phyloP scores from a whole-genome alignment of 495 filamentous ascomycete genomes.

The Penicillium soppii region DNA sequence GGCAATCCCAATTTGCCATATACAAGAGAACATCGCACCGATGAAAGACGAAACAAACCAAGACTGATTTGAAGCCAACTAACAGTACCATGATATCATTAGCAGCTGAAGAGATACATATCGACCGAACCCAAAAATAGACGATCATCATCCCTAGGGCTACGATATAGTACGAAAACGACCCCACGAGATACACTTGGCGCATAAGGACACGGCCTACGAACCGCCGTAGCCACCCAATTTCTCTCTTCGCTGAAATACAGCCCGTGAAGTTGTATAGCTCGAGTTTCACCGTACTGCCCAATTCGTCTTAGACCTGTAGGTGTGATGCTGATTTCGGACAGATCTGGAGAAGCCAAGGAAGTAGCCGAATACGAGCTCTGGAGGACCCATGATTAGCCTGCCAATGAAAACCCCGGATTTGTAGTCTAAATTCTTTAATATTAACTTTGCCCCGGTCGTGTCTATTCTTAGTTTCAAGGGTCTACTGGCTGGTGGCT shows the following conservation, averaged over 20 bases:
- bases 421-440: slow-evolving; percentile 10
- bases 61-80: no score
- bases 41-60: no score
- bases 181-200: no score
- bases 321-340: not conserved
- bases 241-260: not conserved
- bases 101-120: no score
- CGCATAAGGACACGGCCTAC: no score
- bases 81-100: no score
- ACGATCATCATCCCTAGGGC: no score
- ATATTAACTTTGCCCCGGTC: not conserved
- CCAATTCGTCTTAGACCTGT: not conserved
- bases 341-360: slow-evolving; percentile 4
- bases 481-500: not conserved
- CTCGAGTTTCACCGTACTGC: not conserved
- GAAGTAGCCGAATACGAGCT: slow-evolving; percentile 20
- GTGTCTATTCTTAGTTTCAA: slow-evolving; percentile 5
- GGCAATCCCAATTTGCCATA: not conserved
- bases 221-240: not conserved
- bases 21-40: no score
- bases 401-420: slow-evolving; percentile 8
- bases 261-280: not conserved
- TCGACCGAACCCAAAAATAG: no score
- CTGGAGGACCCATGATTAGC: not conserved
- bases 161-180: no score